Evolutionary conservation across 768 basidiomycete genomes (phyloP).

Genomic region (Amanita pseudoporphyria): DNA sequence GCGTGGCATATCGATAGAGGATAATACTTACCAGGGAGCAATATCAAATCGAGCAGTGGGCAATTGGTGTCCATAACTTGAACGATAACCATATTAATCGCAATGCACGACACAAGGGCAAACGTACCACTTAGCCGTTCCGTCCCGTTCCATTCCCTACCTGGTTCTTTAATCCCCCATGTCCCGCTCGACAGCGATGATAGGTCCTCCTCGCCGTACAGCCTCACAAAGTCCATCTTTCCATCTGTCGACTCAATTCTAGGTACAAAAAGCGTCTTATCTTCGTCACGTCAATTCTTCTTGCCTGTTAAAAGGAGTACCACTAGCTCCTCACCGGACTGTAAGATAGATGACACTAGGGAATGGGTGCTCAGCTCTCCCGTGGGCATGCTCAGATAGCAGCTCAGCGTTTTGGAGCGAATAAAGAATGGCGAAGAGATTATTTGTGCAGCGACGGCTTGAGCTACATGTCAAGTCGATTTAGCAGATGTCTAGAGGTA

Average conservation of each 20-base stretch:
- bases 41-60: constrained; percentile 48
- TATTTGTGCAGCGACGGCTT: constrained; percentile 36
- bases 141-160: constrained; percentile 28
- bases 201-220: constrained; percentile 53
- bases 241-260: constrained; percentile 39
- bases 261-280: constrained; percentile 62
- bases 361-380: constrained; percentile 55
- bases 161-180: constrained; percentile 76
- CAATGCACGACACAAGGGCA: background rate
- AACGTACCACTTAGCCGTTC: constrained; percentile 45
- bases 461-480: constrained; percentile 23
- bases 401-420: constrained; percentile 44
- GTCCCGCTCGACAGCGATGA: constrained; percentile 43
- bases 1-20: background rate
- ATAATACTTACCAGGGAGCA: constrained; percentile 46
- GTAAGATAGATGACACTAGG: constrained; percentile 43
- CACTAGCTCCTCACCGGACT: constrained; percentile 31
- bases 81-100: background rate
- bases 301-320: background rate
- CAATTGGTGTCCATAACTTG: constrained; percentile 27
- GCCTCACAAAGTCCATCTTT: constrained; percentile 57
- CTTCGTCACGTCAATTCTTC: constrained; percentile 23
- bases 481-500: background rate
- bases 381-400: constrained; percentile 73
- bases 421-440: constrained; percentile 43